phyloP scores from a whole-genome alignment of 1,284 basidiomycete genomes.

The Pseudozyma thailandica region DNA sequence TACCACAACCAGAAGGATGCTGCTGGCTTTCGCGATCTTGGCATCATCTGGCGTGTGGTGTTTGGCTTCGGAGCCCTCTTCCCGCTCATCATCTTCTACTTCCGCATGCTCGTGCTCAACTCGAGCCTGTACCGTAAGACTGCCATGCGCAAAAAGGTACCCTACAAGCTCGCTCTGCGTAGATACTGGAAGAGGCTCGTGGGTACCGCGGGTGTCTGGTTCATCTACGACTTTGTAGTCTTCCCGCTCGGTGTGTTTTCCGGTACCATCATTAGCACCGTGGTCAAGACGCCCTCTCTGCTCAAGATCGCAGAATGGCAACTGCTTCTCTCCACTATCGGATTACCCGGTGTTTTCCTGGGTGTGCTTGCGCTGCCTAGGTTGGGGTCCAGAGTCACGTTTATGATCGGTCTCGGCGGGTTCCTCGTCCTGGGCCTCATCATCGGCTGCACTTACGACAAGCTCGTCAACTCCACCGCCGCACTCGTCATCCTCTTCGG shows the following conservation, averaged over 20 bases:
- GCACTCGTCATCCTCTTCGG: slow-evolving; percentile 71
- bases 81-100: slow-evolving; percentile 78
- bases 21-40: slow-evolving; percentile 74
- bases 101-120: slow-evolving; percentile 70
- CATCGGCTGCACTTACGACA: slow-evolving; percentile 75
- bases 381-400: slow-evolving; percentile 63
- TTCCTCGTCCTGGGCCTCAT: slow-evolving; percentile 77
- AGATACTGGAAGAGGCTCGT: slow-evolving; percentile 74
- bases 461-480: slow-evolving; percentile 76
- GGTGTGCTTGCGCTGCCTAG: slow-evolving; percentile 69
- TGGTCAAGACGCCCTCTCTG: slow-evolving; percentile 72
- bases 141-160: slow-evolving; percentile 70
- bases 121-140: slow-evolving; percentile 40
- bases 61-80: slow-evolving; percentile 79
- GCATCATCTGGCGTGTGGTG: slow-evolving; percentile 80
- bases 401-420: slow-evolving; percentile 80
- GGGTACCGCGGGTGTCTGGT: slow-evolving; percentile 50
- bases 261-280: slow-evolving; percentile 69
- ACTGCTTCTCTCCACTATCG: slow-evolving; percentile 76
- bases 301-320: slow-evolving; percentile 75
- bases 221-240: slow-evolving; percentile 77
- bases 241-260: slow-evolving; percentile 76
- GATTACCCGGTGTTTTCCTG: slow-evolving; percentile 76
- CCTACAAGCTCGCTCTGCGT: slow-evolving; percentile 75
- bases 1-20: slow-evolving; percentile 57